Percentiles rank a stretch among this genome's conserved stretches.
Conservation (phyloP, 176 grass and related monocot species). For the Musa acuminata region DNA sequence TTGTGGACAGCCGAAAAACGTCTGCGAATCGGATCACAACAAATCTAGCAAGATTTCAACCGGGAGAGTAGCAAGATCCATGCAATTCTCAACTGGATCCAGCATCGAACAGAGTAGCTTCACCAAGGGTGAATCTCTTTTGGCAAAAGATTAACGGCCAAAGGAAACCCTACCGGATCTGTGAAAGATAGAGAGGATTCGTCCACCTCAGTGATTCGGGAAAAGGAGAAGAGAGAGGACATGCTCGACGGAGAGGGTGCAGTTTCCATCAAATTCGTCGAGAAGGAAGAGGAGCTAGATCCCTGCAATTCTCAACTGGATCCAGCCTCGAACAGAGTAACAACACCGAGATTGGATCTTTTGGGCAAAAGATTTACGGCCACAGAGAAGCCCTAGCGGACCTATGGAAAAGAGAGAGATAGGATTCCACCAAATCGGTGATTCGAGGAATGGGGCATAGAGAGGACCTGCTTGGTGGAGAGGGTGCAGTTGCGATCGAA, state of each 20-base stretch:
- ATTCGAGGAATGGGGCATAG: not conserved
- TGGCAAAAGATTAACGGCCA: not conserved
- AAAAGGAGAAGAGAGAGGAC: too few relatives aligned
- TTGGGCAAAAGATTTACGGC: not conserved
- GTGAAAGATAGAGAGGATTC: too few relatives aligned
- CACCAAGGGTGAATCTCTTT: not conserved
- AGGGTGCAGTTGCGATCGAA: slow-evolving; percentile 83
- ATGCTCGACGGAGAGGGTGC: too few relatives aligned
- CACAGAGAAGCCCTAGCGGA: not conserved
- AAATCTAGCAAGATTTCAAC: not conserved
- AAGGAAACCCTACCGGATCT: not conserved
- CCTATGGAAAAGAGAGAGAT: not conserved
- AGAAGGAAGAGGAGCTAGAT: not conserved
- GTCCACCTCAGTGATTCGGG: too few relatives aligned
- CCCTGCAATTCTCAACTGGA: not conserved
- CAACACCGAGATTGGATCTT: not conserved
- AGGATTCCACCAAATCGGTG: slow-evolving; percentile 3
- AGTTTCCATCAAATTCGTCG: too few relatives aligned
- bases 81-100: slow-evolving; percentile 1
- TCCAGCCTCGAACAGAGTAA: not conserved
- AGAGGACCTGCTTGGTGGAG: slow-evolving; percentile 56
- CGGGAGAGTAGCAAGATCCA: not conserved
- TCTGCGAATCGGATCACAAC: not conserved
- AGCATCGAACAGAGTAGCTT: too few relatives aligned
- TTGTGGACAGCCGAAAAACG: not conserved